phyloP scores from a whole-genome alignment of 2,329 filamentous ascomycete genomes.

The Cladosporium sp. region DNA sequence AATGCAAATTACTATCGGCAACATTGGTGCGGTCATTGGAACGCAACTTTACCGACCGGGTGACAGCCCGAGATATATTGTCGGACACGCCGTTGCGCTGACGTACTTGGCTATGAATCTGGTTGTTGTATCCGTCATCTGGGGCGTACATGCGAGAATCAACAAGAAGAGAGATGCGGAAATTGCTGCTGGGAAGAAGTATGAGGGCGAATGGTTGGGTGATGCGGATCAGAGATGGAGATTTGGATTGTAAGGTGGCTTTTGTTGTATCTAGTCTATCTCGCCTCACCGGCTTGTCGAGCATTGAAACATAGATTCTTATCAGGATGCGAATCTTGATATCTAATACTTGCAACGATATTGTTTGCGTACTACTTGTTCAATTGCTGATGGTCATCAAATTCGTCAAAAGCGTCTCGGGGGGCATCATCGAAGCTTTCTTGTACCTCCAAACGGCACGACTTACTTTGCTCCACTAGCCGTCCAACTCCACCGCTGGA shows the following conservation, averaged over 20 bases:
- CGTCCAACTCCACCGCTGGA: not conserved
- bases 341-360: not conserved
- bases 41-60: slow-evolving; percentile 67
- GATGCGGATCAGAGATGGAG: slow-evolving; percentile 67
- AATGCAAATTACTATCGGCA: slow-evolving; percentile 72
- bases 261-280: not conserved
- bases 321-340: too few species aligned
- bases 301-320: not conserved
- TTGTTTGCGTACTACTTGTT: not conserved
- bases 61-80: slow-evolving; percentile 62
- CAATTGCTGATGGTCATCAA: not conserved
- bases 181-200: slow-evolving; percentile 50
- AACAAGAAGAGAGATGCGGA: slow-evolving; percentile 55
- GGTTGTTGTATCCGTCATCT: slow-evolving; percentile 54
- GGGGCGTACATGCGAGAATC: slow-evolving; percentile 56
- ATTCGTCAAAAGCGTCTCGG: not conserved
- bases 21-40: slow-evolving; percentile 66
- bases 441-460: not conserved
- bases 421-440: not conserved
- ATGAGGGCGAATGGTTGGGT: slow-evolving; percentile 57
- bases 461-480: not conserved
- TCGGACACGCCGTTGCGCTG: slow-evolving; percentile 67
- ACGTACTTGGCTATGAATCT: slow-evolving; percentile 64
- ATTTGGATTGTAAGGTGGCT: slow-evolving; percentile 44
- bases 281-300: not conserved